These are phyloP conservation scores for Carex kokanica DNA, from an alignment of 176 grass and related monocot genomes.

Conservation along the genomic window DNA sequence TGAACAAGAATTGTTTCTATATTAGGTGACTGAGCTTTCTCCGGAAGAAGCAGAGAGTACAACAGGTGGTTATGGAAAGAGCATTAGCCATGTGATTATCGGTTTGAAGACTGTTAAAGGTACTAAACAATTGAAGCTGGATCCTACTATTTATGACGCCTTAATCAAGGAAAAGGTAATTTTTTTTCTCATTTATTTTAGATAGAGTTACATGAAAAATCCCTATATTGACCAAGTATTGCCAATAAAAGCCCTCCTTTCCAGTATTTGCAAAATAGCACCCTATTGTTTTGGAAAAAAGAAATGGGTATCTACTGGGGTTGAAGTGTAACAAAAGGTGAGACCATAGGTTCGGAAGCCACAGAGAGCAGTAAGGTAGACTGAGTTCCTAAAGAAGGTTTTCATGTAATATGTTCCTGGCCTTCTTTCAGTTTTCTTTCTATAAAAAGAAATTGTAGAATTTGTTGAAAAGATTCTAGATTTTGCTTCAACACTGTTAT, in stretches of 20 bases:
- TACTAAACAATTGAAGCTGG: constrained; percentile 89
- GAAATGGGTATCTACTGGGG: neutral
- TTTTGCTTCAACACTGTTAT: neutral
- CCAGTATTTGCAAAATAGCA: constrained; percentile 2
- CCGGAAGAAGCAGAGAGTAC: constrained; percentile 83
- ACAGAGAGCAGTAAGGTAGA: neutral
- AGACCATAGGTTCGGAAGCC: neutral
- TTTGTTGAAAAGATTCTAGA: neutral
- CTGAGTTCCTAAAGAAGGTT: neutral
- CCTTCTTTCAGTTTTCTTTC: constrained; percentile 1
- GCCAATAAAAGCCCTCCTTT: neutral
- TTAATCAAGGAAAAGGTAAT: constrained; percentile 97
- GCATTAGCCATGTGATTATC: constrained; percentile 83
- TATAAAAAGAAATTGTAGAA: neutral
- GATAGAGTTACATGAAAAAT: neutral
- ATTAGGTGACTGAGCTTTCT: constrained; percentile 89
- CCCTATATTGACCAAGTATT: neutral
- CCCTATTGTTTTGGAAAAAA: neutral
- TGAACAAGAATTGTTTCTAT: constrained; percentile 22
- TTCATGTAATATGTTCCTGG: neutral
- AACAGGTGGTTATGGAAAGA: constrained; percentile 79
- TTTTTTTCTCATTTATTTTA: neutral
- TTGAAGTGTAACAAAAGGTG: neutral
- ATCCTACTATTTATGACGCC: constrained; percentile 94
- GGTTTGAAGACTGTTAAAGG: constrained; percentile 96